Evolutionary conservation across 805 yeast species (phyloP).

Genomic region (Ogataea paraovalis): DNA sequence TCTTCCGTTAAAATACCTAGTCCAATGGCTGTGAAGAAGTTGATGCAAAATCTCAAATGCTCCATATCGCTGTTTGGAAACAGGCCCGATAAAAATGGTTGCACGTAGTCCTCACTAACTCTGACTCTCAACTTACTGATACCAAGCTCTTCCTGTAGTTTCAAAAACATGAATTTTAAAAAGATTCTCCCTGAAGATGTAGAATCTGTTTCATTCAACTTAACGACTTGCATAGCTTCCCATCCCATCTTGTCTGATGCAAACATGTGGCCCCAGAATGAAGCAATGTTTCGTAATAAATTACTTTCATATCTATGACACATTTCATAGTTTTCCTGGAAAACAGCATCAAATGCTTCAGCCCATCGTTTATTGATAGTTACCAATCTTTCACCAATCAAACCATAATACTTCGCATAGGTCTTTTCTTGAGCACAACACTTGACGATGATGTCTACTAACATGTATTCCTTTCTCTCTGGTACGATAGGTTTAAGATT

Average conservation of each 20-base stretch:
- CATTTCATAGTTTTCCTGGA: conserved; percentile 50
- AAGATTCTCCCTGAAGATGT: conserved; percentile 80
- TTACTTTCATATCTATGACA: conserved; percentile 69
- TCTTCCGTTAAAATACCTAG: conserved; percentile 77
- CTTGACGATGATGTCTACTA: conserved; percentile 71
- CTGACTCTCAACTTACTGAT: conserved; percentile 43
- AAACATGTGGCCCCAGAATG: conserved; percentile 80
- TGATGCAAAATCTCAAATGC: conserved; percentile 71
- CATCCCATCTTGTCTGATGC: conserved; percentile 68
- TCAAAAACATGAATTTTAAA: conserved; percentile 75
- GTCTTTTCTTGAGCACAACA: conserved; percentile 84
- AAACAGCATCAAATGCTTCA: conserved; percentile 45
- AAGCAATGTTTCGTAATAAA: conserved; percentile 73
- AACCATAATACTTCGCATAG: conserved; percentile 81
- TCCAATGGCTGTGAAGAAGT: conserved; percentile 90
- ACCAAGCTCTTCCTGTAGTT: conserved; percentile 76
- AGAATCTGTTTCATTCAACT: conserved; percentile 66
- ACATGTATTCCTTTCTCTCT: conserved; percentile 42
- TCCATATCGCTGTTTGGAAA: conserved; percentile 59
- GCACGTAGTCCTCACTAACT: conserved; percentile 48
- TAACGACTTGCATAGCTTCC: conserved; percentile 50
- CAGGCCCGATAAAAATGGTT: conserved; percentile 48
- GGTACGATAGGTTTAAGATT: conserved; percentile 41
- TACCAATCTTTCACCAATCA: conserved; percentile 65
- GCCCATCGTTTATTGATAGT: conserved; percentile 54